A percentile compares a stretch with the other conserved stretches of the same genome.
Evolutionary conservation across 225 moss, liverwort and hornwort genomes (phyloP).

Genomic region (Bryum argenteum): DNA sequence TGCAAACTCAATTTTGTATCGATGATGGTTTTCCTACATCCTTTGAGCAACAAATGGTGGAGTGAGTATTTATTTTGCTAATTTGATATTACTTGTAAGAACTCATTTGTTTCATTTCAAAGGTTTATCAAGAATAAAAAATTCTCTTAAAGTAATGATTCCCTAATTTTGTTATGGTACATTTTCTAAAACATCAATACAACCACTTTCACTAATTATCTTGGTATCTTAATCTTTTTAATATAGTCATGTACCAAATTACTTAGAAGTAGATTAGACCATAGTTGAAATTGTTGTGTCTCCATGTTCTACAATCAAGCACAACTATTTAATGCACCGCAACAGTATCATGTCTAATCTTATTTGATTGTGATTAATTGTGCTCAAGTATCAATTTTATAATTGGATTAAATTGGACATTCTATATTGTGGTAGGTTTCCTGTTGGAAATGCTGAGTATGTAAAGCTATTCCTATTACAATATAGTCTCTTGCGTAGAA

Average conservation of each 20-base stretch:
- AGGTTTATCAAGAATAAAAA: not conserved
- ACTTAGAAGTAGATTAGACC: not conserved
- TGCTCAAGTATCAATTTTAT: not conserved
- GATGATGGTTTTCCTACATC: constrained; percentile 99
- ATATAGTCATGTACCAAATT: not conserved
- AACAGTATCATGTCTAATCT: not conserved
- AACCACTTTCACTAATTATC: too few species aligned
- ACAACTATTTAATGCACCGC: constrained; percentile 2
- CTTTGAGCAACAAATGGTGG: constrained; percentile 99
- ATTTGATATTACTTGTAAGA: constrained; percentile 34
- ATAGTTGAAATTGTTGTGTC: not conserved
- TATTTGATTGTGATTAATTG: not conserved
- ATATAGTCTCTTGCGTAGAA: constrained; percentile 92
- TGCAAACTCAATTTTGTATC: constrained; percentile 98
- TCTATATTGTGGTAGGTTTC: constrained; percentile 66
- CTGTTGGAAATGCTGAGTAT: constrained; percentile 97
- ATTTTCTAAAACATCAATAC: too few species aligned
- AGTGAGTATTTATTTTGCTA: constrained; percentile 68
- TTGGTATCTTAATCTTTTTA: too few species aligned
- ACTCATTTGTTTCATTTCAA: constrained; percentile 19
- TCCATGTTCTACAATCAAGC: not conserved
- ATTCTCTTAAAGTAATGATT: constrained; percentile 10
- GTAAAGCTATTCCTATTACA: constrained; percentile 97
- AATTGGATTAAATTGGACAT: not conserved
- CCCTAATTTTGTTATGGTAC: too few species aligned